A percentile compares a stretch with the other conserved stretches of the same genome.
Conservation (phyloP, 2,329 filamentous ascomycete species). For the Trichoderma sp. region DNA sequence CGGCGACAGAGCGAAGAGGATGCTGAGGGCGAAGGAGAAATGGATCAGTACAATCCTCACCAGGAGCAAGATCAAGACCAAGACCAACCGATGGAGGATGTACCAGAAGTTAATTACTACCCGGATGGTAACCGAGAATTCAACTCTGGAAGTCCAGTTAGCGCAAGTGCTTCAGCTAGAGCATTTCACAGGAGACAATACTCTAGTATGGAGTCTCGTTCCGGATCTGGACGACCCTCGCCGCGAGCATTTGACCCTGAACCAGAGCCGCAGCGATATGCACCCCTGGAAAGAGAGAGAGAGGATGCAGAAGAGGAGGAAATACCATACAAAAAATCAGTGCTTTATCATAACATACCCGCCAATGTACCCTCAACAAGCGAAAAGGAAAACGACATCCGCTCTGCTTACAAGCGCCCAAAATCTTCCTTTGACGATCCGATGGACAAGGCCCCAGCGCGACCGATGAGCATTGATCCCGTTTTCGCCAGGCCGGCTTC, state of each 20-base stretch:
- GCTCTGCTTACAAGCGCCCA: constrained; percentile 67
- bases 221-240: constrained; percentile 40
- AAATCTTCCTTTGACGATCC: constrained; percentile 60
- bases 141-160: constrained; percentile 63
- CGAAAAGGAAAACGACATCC: constrained; percentile 85
- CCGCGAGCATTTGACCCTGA: constrained; percentile 35
- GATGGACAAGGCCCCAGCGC: constrained; percentile 59
- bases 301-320: constrained; percentile 41
- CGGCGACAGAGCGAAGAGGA: constrained; percentile 71
- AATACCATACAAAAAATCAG: constrained; percentile 51
- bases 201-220: constrained; percentile 44
- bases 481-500: constrained; percentile 46
- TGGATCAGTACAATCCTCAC: constrained; percentile 43
- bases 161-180: constrained; percentile 51
- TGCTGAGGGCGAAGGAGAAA: constrained; percentile 51
- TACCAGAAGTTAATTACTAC: constrained; percentile 48
- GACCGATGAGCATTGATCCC: constrained; percentile 53
- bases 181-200: constrained; percentile 47
- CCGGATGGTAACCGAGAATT: constrained; percentile 51
- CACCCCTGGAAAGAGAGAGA: constrained; percentile 36
- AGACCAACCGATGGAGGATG: constrained; percentile 47
- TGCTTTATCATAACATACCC: constrained; percentile 58
- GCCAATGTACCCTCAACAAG: constrained; percentile 65
- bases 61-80: constrained; percentile 53
- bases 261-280: constrained; percentile 32